A percentile compares a stretch with the other conserved stretches of the same genome.
These are phyloP conservation scores for Aspergillus steynii DNA, from an alignment of 495 filamentous ascomycete genomes.

Conservation along the genomic window DNA sequence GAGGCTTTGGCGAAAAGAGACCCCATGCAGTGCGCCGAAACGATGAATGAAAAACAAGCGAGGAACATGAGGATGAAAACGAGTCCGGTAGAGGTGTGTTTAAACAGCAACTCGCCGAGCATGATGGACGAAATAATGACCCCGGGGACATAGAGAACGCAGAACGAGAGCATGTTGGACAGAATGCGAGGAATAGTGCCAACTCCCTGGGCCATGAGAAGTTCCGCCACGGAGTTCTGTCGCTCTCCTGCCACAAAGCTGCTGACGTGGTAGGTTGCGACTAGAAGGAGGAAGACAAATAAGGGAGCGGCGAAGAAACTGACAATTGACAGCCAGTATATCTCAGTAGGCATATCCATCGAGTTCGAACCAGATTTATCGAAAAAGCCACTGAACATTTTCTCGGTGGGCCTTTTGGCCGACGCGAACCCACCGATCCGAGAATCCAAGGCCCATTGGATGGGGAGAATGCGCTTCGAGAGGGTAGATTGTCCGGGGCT, in stretches of 20 bases:
- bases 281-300: constrained; percentile 6
- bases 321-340: constrained; percentile 4
- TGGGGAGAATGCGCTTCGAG: neutral
- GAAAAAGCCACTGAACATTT: constrained; percentile 2
- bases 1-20: neutral
- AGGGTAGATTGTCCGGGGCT: neutral
- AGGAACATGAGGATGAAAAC: neutral
- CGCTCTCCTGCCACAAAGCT: constrained; percentile 9
- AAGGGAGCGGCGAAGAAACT: constrained; percentile 6
- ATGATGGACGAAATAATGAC: neutral
- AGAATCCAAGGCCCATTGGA: constrained; percentile 4
- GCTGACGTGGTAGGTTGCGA: constrained; percentile 8
- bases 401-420: neutral
- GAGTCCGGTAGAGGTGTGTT: neutral
- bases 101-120: neutral
- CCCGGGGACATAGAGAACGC: neutral
- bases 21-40: neutral
- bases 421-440: neutral
- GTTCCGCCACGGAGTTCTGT: constrained; percentile 9
- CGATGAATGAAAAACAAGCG: neutral
- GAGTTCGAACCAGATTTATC: neutral
- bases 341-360: neutral
- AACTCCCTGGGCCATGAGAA: constrained; percentile 11
- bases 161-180: neutral
- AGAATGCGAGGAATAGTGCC: neutral